Evolutionary conservation across 2,329 filamentous ascomycete genomes (phyloP), one percentile per base, ranked within the genome.

Genomic region (Biscogniauxia mediterranea): DNA sequence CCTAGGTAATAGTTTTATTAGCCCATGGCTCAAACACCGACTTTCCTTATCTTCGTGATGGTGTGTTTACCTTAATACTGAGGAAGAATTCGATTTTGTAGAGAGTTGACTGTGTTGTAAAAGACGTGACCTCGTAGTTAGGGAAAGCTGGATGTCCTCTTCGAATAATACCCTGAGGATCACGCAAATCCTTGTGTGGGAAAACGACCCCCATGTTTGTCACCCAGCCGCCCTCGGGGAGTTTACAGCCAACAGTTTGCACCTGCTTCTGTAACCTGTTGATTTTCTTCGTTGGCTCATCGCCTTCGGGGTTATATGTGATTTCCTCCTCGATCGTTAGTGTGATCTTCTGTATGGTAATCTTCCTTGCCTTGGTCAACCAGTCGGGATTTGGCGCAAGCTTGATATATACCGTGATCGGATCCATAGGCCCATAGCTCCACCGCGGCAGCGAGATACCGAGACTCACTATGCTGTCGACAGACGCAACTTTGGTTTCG

Each of bases 11-110:
- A 46, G 32, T n/a, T 61, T 28, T 53, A 52, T 70, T 55, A 70
- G 68, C 25, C 57, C 56, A 42, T 11, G 54, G 11, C 56, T 58
- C 1, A 62, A 13, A 52, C 19, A 28, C 17, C 8, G 21, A 13
- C 13, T 52, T 32, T 32, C 3, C 11, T 25, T n/a, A 8, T 53
- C 26, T 3, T 11, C 28, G 11, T 32, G 21, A 17, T 15, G 26
- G 46, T n/a, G 9, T 28, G 60, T 74, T 20, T 81, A 97, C 94
- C 87, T 97, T 97, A 65, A 98, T 92, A 57, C 88, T 93, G 58
- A 98, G 80, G 75, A 94, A 99, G 74, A 97, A 99, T 77, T 99
- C 94, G 74, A 99, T 97, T 77, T 97, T 98, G 81, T 99, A 99
- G 15, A 99, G 84, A 42, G 90, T 94, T 38, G 92, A 96, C 7